A percentile compares a stretch with the other conserved stretches of the same genome.
Conservation (phyloP, 768 basidiomycete species). For the Boletus rufocinnamomeus region DNA sequence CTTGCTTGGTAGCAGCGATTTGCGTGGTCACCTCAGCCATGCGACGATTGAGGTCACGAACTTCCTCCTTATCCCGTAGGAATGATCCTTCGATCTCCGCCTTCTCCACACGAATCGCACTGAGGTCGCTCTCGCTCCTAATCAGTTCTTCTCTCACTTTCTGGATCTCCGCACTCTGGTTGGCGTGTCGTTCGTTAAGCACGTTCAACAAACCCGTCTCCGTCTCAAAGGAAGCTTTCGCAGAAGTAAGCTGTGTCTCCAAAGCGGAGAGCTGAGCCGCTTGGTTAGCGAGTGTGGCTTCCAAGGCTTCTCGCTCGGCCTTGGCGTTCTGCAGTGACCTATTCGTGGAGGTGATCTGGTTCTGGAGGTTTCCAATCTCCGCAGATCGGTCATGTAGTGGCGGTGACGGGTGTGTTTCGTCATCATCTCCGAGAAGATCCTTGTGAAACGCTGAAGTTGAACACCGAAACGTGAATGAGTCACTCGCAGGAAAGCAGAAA, state of each 20-base stretch:
- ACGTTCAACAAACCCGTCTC: constrained; percentile 71
- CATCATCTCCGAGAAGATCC: constrained; percentile 77
- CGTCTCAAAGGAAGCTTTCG: constrained; percentile 83
- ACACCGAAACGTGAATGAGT: constrained; percentile 10
- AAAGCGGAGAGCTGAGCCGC: constrained; percentile 75
- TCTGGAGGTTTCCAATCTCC: constrained; percentile 86
- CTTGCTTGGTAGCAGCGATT: constrained; percentile 65
- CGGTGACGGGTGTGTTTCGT: constrained; percentile 46
- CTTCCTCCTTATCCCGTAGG: constrained; percentile 92
- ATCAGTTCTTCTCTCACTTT: constrained; percentile 80
- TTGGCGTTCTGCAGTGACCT: constrained; percentile 66
- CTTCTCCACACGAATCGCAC: constrained; percentile 86
- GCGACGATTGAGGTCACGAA: constrained; percentile 77
- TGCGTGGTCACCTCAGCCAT: constrained; percentile 82
- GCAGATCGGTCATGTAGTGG: constrained; percentile 72
- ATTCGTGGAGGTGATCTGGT: constrained; percentile 80
- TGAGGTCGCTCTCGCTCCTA: constrained; percentile 87
- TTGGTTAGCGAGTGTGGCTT: constrained; percentile 64
- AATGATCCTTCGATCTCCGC: constrained; percentile 85
- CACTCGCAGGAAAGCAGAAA: background rate
- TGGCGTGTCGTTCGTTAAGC: constrained; percentile 65
- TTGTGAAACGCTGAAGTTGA: constrained; percentile 28
- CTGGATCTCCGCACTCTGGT: constrained; percentile 72
- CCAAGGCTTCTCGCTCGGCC: constrained; percentile 64
- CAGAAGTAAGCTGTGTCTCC: constrained; percentile 79